phyloP scores from a whole-genome alignment of 495 filamentous ascomycete species.

The Podospora pseudocomata region DNA sequence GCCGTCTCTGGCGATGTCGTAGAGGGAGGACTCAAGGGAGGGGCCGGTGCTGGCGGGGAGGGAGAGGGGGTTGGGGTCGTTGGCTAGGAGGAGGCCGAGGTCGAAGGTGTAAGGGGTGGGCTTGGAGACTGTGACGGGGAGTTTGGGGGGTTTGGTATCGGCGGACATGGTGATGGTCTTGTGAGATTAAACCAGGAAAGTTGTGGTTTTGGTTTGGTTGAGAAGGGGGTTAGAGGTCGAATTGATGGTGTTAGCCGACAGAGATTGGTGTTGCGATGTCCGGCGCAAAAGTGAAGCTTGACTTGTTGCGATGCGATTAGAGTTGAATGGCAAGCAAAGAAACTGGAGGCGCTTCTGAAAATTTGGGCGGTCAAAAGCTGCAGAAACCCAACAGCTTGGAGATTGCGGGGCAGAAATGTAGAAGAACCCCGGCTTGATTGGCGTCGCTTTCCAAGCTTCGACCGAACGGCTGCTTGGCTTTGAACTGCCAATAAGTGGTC shows the following conservation, averaged over 20 bases:
- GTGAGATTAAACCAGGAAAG: neutral
- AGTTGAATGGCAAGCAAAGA: conserved; percentile 9
- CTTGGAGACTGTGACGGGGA: conserved; percentile 65
- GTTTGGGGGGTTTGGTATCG: conserved; percentile 34
- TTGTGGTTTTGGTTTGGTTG: neutral
- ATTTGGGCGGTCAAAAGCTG: conserved; percentile 32
- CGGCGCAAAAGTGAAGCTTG: neutral
- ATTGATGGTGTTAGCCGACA: neutral
- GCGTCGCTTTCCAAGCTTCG: neutral
- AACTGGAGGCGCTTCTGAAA: conserved; percentile 19
- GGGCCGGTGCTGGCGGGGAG: conserved; percentile 47
- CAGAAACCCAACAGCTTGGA: conserved; percentile 17
- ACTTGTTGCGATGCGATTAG: neutral
- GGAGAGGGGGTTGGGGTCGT: conserved; percentile 74
- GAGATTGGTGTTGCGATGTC: conserved; percentile 3
- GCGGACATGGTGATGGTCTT: conserved; percentile 33
- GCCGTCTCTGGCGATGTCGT: conserved; percentile 72
- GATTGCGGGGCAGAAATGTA: conserved; percentile 8
- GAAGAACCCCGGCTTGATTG: conserved; percentile 14
- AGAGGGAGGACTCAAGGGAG: conserved; percentile 57
- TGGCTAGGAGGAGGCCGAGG: conserved; percentile 76
- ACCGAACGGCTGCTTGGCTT: conserved; percentile 1
- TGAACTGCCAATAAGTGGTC: conserved; percentile 1
- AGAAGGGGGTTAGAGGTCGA: neutral
- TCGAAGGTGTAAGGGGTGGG: conserved; percentile 90